These are phyloP conservation scores for Ajuga chamaepitys DNA, from an alignment of 257 asterid species.

Conservation along the genomic window DNA sequence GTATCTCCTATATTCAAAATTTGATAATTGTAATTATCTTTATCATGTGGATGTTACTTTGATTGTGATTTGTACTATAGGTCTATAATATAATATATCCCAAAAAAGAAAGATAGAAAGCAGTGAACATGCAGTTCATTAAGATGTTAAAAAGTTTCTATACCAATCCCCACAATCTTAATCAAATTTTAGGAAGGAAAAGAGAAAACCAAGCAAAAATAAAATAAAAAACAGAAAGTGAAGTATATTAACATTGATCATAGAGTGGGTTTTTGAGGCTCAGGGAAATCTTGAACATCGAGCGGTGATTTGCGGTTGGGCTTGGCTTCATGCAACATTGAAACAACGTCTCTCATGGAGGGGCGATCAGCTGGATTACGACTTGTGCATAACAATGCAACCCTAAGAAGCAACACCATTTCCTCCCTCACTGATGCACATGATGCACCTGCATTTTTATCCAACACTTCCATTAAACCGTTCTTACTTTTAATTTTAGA, in stretches of 20 bases:
- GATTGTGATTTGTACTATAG: too few relatives aligned
- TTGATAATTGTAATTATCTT: too few relatives aligned
- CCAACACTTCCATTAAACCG: constrained; percentile 34
- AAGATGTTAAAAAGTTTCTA: constrained; percentile 24
- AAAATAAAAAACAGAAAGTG: neutral
- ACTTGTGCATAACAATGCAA: constrained; percentile 82
- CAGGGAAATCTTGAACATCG: constrained; percentile 15
- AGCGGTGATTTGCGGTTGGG: constrained; percentile 55
- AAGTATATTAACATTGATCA: constrained; percentile 28
- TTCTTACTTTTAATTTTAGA: constrained; percentile 38
- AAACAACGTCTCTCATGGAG: constrained; percentile 83
- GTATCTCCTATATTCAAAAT: too few relatives aligned
- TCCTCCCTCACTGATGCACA: constrained; percentile 72
- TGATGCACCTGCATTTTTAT: constrained; percentile 62
- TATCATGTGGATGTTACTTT: too few relatives aligned
- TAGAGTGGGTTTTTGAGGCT: constrained; percentile 26
- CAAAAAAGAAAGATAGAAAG: neutral
- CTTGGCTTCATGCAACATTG: constrained; percentile 77
- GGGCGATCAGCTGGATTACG: constrained; percentile 85
- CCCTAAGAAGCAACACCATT: constrained; percentile 68
- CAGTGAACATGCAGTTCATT: neutral
- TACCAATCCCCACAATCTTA: constrained; percentile 53
- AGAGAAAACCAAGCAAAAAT: neutral
- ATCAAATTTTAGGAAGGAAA: neutral
- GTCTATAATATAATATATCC: too few relatives aligned